These are phyloP conservation scores for Scleromitrula shiraiana DNA, from an alignment of 2,329 filamentous ascomycete genomes.

Conservation along the genomic window DNA sequence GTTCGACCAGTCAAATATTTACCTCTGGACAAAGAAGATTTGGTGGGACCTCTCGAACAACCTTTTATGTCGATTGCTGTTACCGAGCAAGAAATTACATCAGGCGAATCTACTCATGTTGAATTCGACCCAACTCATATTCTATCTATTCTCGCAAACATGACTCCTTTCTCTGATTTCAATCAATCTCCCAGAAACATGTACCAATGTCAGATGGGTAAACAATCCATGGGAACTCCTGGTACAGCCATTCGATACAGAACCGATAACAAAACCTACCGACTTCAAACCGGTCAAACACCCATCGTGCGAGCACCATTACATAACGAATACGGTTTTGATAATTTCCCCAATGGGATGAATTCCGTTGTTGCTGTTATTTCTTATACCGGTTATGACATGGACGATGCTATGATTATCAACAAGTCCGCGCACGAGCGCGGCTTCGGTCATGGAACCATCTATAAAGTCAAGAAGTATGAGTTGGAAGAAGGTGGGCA, in stretches of 20 bases:
- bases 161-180: constrained; percentile 98
- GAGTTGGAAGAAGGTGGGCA: constrained; percentile 71
- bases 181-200: constrained; percentile 98
- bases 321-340: constrained; percentile 92
- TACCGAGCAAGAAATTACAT: constrained; percentile 75
- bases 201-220: constrained; percentile 99
- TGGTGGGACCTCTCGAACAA: constrained; percentile 88
- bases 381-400: constrained; percentile 97
- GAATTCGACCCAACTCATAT: constrained; percentile 95
- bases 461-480: constrained; percentile 96
- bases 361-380: constrained; percentile 97
- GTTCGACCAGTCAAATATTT: constrained; percentile 88
- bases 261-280: constrained; percentile 96
- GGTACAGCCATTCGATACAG: constrained; percentile 76
- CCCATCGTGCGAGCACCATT: constrained; percentile 86
- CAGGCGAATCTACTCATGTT: constrained; percentile 87
- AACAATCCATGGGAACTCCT: constrained; percentile 97
- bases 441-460: constrained; percentile 89
- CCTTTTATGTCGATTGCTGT: constrained; percentile 98
- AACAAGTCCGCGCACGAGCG: constrained; percentile 96
- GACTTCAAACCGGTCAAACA: constrained; percentile 90
- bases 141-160: constrained; percentile 93
- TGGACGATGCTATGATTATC: constrained; percentile 99
- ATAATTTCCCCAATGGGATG: constrained; percentile 95
- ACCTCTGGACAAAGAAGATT: constrained; percentile 76